Base-by-base conservation (phyloP, 805 yeast species). In the Nakazawaea molendinolei region DNA sequence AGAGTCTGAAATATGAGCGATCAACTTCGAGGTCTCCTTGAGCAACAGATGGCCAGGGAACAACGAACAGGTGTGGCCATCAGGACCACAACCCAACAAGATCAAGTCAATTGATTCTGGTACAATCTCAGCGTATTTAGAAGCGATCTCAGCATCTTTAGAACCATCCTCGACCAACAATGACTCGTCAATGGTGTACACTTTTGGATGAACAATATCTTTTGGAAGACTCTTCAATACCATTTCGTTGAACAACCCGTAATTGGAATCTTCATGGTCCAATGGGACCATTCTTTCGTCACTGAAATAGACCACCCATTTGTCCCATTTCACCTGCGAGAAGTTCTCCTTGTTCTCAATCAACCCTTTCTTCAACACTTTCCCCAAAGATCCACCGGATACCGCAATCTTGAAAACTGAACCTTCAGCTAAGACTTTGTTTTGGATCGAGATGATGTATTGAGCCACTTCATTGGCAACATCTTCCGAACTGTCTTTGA, bases 51-150 rank as follows among this genome's bases (percentile, higher is more conserved):
- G 95, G 25, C 81, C 87, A 9, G 96, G 96, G 73, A 87, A 87
- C 44, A 87, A 65, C 1, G 96, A 87, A 62, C 95, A 85, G 5
- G 95, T 87, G 58, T 87, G 97, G 25, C 96, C 97, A 52, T 87
- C 97, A 23, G 96, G 96, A 6, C 97, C 97, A 56, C 92, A 83
- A 16, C 97, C 97, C 44, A 87, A 67, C 38, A 86, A 62, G 16
- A 87, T 63, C 48, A 86, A 62, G 57, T 87, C 95, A 20, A 79
- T 51, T 41, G 57, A 51, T 16, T 48, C 52, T 8, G 90, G 86
- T 35, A 87, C 58, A 28, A 65, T 61, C 1, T 63, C 42, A 44
- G 72, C 79, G 56, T 87, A 87, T 31, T 71, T 79, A 13, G 52
- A 45, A 4, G 95, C 87, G 47, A 84, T 74, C 28, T 61, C 67